phyloP scores from a whole-genome alignment of 306 rosid genomes.

The Prunus armeniaca region DNA sequence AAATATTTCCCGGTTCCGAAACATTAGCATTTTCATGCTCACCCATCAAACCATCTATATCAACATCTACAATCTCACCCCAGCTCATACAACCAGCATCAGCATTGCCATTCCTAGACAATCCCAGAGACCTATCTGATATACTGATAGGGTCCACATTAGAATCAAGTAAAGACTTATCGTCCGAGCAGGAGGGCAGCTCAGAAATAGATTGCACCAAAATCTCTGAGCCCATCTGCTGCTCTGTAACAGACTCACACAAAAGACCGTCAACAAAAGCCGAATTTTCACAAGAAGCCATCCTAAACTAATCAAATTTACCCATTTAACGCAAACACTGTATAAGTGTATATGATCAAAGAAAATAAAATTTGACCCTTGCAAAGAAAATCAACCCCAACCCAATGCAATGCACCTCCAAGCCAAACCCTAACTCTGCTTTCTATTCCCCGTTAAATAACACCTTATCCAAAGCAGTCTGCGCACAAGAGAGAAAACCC shows the following conservation, averaged over 20 bases:
- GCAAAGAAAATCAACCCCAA: conserved; percentile 10
- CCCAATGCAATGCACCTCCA: conserved; percentile 40
- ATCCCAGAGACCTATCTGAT: conserved; percentile 23
- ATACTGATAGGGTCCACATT: conserved; percentile 23
- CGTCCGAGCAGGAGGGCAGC: conserved; percentile 41
- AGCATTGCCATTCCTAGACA: conserved; percentile 14
- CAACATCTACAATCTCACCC: conserved; percentile 24
- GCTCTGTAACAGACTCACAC: conserved; percentile 32
- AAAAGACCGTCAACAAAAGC: conserved; percentile 39
- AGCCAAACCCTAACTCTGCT: conserved; percentile 18
- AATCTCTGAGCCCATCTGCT: conserved; percentile 40
- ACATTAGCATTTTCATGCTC: conserved; percentile 6
- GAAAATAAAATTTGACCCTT: conserved; percentile 10
- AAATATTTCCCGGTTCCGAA: conserved; percentile 20
- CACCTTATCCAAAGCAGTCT: conserved; percentile 11
- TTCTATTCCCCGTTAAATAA: neutral
- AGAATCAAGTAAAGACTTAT: conserved; percentile 28
- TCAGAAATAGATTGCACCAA: conserved; percentile 43
- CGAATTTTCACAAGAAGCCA: conserved; percentile 70
- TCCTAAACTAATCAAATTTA: conserved; percentile 30
- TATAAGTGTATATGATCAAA: neutral
- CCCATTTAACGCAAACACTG: conserved; percentile 26
- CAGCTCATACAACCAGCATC: conserved; percentile 27
- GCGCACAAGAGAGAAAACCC: conserved; percentile 48
- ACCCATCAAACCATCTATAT: conserved; percentile 12